Percentiles rank a stretch among this genome's conserved stretches.
phyloP scores from a whole-genome alignment of 306 rosid genomes.

The Datisca glomerata region DNA sequence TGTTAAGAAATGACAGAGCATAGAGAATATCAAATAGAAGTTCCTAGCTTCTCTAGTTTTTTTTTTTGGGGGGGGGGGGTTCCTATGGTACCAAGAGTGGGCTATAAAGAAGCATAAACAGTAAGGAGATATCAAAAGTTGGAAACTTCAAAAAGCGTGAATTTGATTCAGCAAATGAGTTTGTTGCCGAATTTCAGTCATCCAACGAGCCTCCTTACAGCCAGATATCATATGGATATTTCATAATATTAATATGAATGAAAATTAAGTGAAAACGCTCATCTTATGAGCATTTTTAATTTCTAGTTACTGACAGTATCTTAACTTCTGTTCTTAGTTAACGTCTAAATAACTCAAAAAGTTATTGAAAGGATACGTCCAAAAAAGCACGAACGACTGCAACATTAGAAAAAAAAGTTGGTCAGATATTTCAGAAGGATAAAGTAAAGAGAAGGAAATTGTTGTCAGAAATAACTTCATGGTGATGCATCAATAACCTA shows the following conservation, averaged over 20 bases:
- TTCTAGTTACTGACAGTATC: background rate
- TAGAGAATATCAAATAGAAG: background rate
- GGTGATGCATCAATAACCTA: no score
- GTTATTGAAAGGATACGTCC: conserved; percentile 78
- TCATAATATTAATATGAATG: background rate
- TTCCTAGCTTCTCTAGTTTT: no score
- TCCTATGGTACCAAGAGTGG: background rate
- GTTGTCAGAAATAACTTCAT: background rate
- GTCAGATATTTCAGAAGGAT: conserved; percentile 7
- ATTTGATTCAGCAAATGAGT: background rate
- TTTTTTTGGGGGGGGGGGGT: no score
- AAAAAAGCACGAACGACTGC: conserved; percentile 98
- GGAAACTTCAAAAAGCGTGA: background rate
- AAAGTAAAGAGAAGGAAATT: background rate
- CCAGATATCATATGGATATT: no score
- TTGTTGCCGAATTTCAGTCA: background rate
- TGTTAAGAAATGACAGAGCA: conserved; percentile 29
- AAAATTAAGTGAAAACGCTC: background rate
- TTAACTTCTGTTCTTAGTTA: no score
- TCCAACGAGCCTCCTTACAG: background rate
- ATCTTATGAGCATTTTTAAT: background rate
- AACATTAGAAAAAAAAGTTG: conserved; percentile 11
- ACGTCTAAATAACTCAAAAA: background rate
- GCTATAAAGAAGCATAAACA: background rate
- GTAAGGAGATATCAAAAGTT: background rate